A percentile compares a stretch with the other conserved stretches of the same genome.
Evolutionary conservation across 1,284 basidiomycete species (phyloP).

Genomic region (Fomitopsis palustris): DNA sequence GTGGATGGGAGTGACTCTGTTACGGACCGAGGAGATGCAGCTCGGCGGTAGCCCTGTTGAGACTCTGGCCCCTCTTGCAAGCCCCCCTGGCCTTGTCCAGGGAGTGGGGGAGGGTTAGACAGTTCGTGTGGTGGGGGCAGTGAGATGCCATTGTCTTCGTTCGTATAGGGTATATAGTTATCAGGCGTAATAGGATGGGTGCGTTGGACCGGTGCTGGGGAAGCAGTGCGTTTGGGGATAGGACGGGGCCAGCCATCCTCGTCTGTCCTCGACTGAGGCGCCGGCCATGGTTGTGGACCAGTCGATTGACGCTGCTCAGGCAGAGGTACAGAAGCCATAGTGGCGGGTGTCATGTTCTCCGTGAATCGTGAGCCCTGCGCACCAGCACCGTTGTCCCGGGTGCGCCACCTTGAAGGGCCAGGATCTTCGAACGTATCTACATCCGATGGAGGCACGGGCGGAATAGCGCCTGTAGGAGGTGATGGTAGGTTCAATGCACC

Average conservation of each 20-base stretch:
- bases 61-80: not conserved
- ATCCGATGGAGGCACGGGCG: constrained; percentile 7
- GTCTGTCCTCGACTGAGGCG: constrained; percentile 6
- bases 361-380: constrained; percentile 27
- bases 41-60: constrained; percentile 3
- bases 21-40: constrained; percentile 21
- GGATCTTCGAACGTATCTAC: constrained; percentile 3
- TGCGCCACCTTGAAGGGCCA: constrained; percentile 5
- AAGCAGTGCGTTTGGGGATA: constrained; percentile 14
- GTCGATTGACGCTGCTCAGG: constrained; percentile 5
- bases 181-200: constrained; percentile 20
- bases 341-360: constrained; percentile 25
- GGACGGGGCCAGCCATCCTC: constrained; percentile 15
- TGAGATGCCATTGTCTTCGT: constrained; percentile 16
- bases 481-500: constrained; percentile 17
- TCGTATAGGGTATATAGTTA: constrained; percentile 24
- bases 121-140: constrained; percentile 28
- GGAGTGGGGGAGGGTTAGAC: constrained; percentile 3
- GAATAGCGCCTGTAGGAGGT: constrained; percentile 9
- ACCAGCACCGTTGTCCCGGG: constrained; percentile 7
- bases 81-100: not conserved
- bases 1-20: constrained; percentile 29
- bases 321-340: constrained; percentile 15
- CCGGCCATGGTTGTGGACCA: constrained; percentile 10
- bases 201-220: constrained; percentile 17